phyloP scores from a whole-genome alignment of 139 green algal species.

The Pseudopediastrum boryanum region DNA sequence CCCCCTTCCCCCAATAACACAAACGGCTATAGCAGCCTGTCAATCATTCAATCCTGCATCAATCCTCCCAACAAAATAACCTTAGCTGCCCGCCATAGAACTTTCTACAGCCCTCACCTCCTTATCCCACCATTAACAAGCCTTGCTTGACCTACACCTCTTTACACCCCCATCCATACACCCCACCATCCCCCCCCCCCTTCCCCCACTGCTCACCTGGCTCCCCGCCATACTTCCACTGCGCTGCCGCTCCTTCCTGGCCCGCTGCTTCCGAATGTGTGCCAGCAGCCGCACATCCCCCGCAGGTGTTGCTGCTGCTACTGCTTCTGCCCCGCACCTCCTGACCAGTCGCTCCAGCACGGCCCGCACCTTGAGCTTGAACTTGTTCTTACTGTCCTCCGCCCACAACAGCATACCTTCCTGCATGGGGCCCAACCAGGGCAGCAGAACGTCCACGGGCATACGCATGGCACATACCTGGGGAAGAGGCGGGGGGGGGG shows the following conservation, averaged over 20 bases:
- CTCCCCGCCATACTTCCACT: slow-evolving; percentile 42
- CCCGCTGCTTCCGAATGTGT: slow-evolving; percentile 88
- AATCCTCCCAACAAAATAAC: no score
- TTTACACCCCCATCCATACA: no score
- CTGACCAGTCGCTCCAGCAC: slow-evolving; percentile 85
- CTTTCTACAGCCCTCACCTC: no score
- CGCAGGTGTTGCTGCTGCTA: slow-evolving; percentile 78
- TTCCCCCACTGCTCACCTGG: slow-evolving; percentile 42
- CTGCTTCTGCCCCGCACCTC: slow-evolving; percentile 84
- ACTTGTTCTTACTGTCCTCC: slow-evolving; percentile 96
- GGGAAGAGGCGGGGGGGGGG: no score
- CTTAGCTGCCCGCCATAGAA: no score
- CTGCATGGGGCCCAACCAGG: slow-evolving; percentile 77
- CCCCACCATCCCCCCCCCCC: no score
- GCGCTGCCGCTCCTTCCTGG: slow-evolving; percentile 58
- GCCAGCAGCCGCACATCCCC: slow-evolving; percentile 78
- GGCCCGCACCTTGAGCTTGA: slow-evolving; percentile 86
- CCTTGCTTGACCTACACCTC: neutral
- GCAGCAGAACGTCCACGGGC: slow-evolving; percentile 67
- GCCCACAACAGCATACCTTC: slow-evolving; percentile 91
- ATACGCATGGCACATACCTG: slow-evolving; percentile 87
- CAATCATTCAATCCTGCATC: no score
- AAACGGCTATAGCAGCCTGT: no score
- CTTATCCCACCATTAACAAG: neutral
- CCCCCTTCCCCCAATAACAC: no score